Conservation (phyloP, 164 flowering plant species). For the Berberis thunbergii region DNA sequence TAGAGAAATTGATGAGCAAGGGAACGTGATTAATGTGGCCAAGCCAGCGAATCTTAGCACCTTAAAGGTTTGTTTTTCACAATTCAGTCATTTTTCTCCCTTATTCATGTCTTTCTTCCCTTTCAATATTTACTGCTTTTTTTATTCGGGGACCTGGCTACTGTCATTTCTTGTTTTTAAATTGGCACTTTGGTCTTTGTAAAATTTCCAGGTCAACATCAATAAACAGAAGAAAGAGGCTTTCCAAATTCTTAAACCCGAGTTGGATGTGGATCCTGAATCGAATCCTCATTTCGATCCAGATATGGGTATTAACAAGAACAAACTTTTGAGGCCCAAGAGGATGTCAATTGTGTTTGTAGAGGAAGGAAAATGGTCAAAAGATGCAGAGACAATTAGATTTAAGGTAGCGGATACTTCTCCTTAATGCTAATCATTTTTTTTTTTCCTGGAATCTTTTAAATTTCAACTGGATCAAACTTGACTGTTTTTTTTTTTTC, state of each 20-base stretch:
- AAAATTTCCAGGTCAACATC: constrained; percentile 73
- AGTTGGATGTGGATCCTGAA: constrained; percentile 77
- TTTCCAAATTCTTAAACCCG: constrained; percentile 90
- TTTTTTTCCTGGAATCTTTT: neutral
- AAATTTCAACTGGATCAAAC: neutral
- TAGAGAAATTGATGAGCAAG: constrained; percentile 95
- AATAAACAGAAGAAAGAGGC: constrained; percentile 98
- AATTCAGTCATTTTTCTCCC: neutral
- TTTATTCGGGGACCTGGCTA: neutral
- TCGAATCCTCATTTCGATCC: constrained; percentile 82
- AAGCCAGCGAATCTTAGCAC: constrained; percentile 81
- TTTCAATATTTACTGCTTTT: neutral
- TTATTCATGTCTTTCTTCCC: constrained; percentile 1
- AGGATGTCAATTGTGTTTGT: constrained; percentile 88
- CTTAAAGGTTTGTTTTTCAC: constrained; percentile 54
- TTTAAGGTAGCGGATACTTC: constrained; percentile 47
- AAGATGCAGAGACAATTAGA: constrained; percentile 74
- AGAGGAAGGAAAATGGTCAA: constrained; percentile 98
- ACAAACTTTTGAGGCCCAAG: constrained; percentile 83
- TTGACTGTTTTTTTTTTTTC: neutral
- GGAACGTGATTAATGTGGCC: constrained; percentile 74
- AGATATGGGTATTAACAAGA: constrained; percentile 79
- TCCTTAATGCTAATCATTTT: neutral
- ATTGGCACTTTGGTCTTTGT: constrained; percentile 9
- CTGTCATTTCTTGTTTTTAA: constrained; percentile 5